Evolutionary conservation across 1,139 yeast genomes (phyloP).

Genomic region (Candida sanyaensis): DNA sequence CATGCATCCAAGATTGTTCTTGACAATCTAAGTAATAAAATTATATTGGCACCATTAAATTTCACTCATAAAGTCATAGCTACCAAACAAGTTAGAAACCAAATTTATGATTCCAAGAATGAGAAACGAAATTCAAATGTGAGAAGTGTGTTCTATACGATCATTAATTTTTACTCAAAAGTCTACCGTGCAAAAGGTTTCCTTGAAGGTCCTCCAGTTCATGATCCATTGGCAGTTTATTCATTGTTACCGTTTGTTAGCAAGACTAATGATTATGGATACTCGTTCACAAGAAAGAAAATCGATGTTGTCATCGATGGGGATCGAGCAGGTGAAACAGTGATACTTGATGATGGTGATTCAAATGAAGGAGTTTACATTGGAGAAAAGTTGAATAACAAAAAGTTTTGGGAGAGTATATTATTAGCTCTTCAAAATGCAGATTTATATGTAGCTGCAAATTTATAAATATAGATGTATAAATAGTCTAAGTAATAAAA

Average conservation of each 20-base stretch:
- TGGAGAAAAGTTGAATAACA: conserved; percentile 45
- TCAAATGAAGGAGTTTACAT: conserved; percentile 45
- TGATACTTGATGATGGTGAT: conserved; percentile 24
- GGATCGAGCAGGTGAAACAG: conserved; percentile 33
- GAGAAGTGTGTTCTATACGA: conserved; percentile 56
- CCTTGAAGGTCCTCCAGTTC: conserved; percentile 70
- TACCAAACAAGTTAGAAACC: conserved; percentile 41
- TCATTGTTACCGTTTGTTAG: conserved; percentile 51
- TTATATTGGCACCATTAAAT: conserved; percentile 65
- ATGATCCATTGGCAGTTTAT: conserved; percentile 77
- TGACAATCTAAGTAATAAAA: conserved; percentile 46
- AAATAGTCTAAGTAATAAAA: background rate
- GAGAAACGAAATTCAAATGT: conserved; percentile 30
- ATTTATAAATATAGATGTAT: conserved; percentile 1
- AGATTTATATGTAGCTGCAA: conserved; percentile 13
- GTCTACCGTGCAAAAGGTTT: conserved; percentile 50
- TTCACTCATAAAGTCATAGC: conserved; percentile 73
- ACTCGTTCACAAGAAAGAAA: conserved; percentile 29
- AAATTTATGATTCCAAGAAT: conserved; percentile 22
- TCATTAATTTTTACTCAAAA: conserved; percentile 56
- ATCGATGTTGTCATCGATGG: conserved; percentile 31
- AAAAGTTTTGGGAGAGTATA: conserved; percentile 55
- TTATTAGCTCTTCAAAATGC: conserved; percentile 39
- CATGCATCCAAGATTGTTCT: conserved; percentile 64
- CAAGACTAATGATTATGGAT: conserved; percentile 31